These are phyloP conservation scores for Pythium myriotylum DNA, from an alignment of 352 stramenopile species.

Conservation along the genomic window DNA sequence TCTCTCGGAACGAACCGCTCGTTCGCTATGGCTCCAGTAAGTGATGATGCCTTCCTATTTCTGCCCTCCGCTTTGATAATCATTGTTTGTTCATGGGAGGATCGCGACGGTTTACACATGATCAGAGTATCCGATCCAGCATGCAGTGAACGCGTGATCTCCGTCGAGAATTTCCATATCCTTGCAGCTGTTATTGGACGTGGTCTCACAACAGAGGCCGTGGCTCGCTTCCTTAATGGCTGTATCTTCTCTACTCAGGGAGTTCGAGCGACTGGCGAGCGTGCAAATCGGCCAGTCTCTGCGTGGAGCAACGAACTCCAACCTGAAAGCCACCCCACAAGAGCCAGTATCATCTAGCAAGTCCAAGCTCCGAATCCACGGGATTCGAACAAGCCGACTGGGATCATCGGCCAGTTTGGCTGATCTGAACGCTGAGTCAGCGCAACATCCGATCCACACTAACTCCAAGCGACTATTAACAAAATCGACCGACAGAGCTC, in stretches of 20 bases:
- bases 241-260: constrained; percentile 45
- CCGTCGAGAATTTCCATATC: constrained; percentile 82
- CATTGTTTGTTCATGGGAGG: constrained; percentile 26
- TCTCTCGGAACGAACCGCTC: constrained; percentile 43
- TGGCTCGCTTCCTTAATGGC: constrained; percentile 43
- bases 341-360: constrained; percentile 6
- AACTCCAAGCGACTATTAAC: constrained; percentile 25
- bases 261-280: constrained; percentile 73
- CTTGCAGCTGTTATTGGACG: constrained; percentile 13
- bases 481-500: constrained; percentile 48
- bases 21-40: constrained; percentile 52
- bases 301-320: constrained; percentile 10
- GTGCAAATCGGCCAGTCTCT: constrained; percentile 57
- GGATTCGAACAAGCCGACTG: constrained; percentile 28
- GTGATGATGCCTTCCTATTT: not conserved
- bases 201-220: not conserved
- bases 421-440: not conserved
- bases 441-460: not conserved
- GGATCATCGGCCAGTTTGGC: constrained; percentile 1
- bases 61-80: constrained; percentile 1
- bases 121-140: constrained; percentile 51
- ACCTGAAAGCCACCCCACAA: not conserved
- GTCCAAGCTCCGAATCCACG: constrained; percentile 29
- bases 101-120: constrained; percentile 72
- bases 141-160: constrained; percentile 51